phyloP scores from a whole-genome alignment of 768 basidiomycete genomes.

The Hortiboletus campestris region DNA sequence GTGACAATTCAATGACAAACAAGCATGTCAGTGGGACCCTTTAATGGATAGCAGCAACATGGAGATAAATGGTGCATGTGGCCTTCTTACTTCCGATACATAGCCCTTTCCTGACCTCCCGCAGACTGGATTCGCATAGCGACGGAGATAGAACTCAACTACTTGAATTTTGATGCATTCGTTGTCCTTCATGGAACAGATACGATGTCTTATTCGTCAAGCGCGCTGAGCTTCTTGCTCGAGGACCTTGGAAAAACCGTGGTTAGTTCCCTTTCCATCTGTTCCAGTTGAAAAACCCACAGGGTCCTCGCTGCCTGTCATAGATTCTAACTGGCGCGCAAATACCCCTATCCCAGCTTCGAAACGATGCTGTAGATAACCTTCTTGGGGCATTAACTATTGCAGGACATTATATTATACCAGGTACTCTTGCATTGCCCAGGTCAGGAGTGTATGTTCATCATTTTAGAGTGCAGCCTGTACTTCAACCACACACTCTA shows the following conservation, averaged over 20 bases:
- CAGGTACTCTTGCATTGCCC: conserved; percentile 50
- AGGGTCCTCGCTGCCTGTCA: not conserved
- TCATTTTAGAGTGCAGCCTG: conserved; percentile 67
- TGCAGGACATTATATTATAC: conserved; percentile 89
- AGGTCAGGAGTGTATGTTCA: not conserved
- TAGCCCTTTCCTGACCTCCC: conserved; percentile 8
- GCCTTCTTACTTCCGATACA: not conserved
- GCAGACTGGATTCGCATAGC: conserved; percentile 90
- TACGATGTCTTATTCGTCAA: conserved; percentile 87
- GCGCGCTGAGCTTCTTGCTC: conserved; percentile 85
- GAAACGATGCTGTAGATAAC: conserved; percentile 96
- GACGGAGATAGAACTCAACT: conserved; percentile 91
- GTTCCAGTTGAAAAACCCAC: not conserved
- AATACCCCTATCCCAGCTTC: conserved; percentile 84
- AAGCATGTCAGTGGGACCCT: conserved; percentile 67
- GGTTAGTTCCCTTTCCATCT: conserved; percentile 39
- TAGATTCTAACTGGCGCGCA: conserved; percentile 92
- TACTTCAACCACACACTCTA: conserved; percentile 90
- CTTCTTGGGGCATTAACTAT: conserved; percentile 85
- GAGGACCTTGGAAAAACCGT: conserved; percentile 94
- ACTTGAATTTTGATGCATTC: conserved; percentile 82
- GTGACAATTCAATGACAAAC: not conserved
- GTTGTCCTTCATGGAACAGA: conserved; percentile 90
- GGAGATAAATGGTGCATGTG: conserved; percentile 63
- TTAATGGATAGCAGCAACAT: conserved; percentile 89